Evolutionary conservation across 1,139 yeast species (phyloP).

Genomic region (Arxiozyma bovina): DNA sequence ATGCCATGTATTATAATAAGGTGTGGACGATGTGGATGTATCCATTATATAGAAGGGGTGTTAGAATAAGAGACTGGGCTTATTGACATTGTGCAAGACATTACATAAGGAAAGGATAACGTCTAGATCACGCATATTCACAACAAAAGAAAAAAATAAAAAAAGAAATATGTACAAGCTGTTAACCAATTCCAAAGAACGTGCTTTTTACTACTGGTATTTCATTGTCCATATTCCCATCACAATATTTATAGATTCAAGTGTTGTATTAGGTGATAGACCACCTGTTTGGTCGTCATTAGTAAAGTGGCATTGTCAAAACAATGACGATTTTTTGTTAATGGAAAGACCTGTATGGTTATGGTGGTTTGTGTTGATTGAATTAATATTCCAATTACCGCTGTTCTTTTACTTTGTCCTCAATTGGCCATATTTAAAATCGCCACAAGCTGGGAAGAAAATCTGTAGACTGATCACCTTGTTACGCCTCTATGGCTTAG

Average conservation of each 20-base stretch:
- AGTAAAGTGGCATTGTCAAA: conserved; percentile 47
- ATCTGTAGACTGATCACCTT: conserved; percentile 4
- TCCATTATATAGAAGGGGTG: no score
- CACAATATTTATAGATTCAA: conserved; percentile 65
- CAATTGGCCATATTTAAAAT: conserved; percentile 6
- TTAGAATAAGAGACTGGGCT: no score
- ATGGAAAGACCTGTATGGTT: conserved; percentile 59
- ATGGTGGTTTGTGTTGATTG: conserved; percentile 58
- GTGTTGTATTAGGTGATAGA: conserved; percentile 37
- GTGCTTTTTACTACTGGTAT: conserved; percentile 41
- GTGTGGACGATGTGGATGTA: no score
- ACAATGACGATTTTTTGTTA: conserved; percentile 65
- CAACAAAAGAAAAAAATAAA: no score
- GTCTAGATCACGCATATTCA: no score
- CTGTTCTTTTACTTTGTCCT: conserved; percentile 41
- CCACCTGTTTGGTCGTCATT: conserved; percentile 36
- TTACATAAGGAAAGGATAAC: no score
- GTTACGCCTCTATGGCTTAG: conserved; percentile 19
- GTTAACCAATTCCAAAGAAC: background rate
- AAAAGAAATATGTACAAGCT: background rate
- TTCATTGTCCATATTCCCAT: conserved; percentile 61
- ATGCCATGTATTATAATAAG: no score
- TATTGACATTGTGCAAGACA: no score
- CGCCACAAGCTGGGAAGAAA: background rate
- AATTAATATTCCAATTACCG: conserved; percentile 69